phyloP scores from a whole-genome alignment of 1,139 yeast species.

The Nadsonia commutata region DNA sequence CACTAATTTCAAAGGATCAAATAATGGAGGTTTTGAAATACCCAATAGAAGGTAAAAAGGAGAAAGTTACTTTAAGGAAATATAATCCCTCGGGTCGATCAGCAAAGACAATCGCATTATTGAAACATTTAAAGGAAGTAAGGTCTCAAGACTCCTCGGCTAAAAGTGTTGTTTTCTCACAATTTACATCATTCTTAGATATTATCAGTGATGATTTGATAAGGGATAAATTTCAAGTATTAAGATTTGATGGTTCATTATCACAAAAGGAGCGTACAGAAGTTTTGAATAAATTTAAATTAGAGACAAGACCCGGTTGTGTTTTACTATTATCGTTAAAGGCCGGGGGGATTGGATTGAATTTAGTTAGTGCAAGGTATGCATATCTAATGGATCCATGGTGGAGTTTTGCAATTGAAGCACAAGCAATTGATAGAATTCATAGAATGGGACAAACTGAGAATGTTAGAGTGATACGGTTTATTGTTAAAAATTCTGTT shows the following conservation, averaged over 20 bases:
- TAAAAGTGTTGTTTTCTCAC: constrained; percentile 81
- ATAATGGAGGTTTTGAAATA: constrained; percentile 18
- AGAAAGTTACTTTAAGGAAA: constrained; percentile 10
- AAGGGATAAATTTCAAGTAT: constrained; percentile 31
- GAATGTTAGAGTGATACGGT: constrained; percentile 61
- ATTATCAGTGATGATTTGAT: constrained; percentile 50
- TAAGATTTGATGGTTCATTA: constrained; percentile 73
- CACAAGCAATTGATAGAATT: constrained; percentile 87
- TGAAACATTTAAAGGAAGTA: constrained; percentile 41
- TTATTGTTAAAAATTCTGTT: constrained; percentile 71
- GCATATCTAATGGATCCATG: constrained; percentile 96
- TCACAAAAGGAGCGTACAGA: constrained; percentile 50
- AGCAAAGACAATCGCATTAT: constrained; percentile 60
- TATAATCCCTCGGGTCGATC: constrained; percentile 26
- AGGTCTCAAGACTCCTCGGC: constrained; percentile 44
- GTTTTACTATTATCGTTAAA: constrained; percentile 63
- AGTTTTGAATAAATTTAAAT: constrained; percentile 42
- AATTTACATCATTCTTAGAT: constrained; percentile 73
- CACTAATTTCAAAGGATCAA: constrained; percentile 16
- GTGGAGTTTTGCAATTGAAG: constrained; percentile 94
- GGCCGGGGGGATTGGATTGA: constrained; percentile 94
- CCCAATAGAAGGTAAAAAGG: constrained; percentile 1
- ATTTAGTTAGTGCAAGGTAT: constrained; percentile 68
- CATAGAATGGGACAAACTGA: constrained; percentile 81
- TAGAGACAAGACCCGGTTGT: constrained; percentile 27